These are phyloP conservation scores for Cystofilobasidium macerans DNA, from an alignment of 768 basidiomycete genomes.

Conservation along the genomic window DNA sequence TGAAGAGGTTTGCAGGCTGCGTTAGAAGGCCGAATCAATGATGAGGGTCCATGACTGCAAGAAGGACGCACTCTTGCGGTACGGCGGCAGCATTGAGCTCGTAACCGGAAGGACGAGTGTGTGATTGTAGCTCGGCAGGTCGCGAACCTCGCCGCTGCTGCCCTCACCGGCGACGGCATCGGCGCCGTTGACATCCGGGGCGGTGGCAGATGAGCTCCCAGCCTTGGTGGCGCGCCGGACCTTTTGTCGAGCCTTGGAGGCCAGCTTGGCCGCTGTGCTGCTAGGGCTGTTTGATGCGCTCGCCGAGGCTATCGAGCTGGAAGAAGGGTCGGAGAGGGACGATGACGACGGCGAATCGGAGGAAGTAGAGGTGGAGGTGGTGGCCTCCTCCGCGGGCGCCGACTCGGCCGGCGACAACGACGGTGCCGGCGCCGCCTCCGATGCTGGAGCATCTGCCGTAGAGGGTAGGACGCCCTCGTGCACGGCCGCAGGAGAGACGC, in stretches of 20 bases:
- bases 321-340: background rate
- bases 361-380: slow-evolving; percentile 1
- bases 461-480: background rate
- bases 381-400: background rate
- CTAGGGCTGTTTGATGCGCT: too few species aligned
- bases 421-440: too few species aligned
- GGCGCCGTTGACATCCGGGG: too few species aligned
- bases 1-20: background rate
- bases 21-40: background rate
- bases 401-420: too few species aligned
- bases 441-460: too few species aligned
- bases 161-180: too few species aligned
- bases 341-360: background rate
- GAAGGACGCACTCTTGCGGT: slow-evolving; percentile 3
- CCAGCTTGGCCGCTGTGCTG: too few species aligned
- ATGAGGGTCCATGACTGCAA: background rate
- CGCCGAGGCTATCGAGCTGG: background rate
- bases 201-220: too few species aligned
- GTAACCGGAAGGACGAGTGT: slow-evolving; percentile 8
- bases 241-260: too few species aligned
- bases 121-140: background rate
- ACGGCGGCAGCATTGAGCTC: slow-evolving; percentile 7
- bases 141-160: too few species aligned
- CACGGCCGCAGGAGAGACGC: background rate
- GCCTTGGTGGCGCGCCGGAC: too few species aligned